Evolutionary conservation across 2,329 filamentous ascomycete genomes (phyloP).

Genomic region (Apiospora arundinis): DNA sequence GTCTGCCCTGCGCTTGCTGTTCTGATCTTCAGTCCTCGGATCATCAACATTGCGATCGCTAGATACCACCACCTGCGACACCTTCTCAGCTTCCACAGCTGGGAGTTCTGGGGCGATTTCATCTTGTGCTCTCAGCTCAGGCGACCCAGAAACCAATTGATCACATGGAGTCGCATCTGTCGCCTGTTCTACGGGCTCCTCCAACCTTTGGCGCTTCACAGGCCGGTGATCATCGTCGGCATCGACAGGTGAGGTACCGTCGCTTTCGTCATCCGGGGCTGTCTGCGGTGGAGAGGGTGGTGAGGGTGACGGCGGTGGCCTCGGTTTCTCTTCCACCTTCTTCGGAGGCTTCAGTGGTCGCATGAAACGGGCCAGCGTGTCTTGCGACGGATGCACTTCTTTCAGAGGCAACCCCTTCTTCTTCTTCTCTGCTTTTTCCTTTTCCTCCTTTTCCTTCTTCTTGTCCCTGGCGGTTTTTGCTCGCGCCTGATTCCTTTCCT

Average conservation of each 20-base stretch:
- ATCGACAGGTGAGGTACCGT: slow-evolving; percentile 10
- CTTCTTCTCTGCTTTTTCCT: slow-evolving; percentile 56
- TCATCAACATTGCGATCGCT: slow-evolving; percentile 5
- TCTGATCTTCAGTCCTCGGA: background rate
- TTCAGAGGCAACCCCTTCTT: slow-evolving; percentile 60
- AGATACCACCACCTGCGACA: background rate
- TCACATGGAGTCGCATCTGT: background rate
- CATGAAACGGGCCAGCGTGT: slow-evolving; percentile 61
- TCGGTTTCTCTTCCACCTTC: slow-evolving; percentile 28
- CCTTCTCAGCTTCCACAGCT: background rate
- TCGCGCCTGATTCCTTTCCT: slow-evolving; percentile 53
- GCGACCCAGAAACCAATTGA: background rate
- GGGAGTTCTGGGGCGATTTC: background rate
- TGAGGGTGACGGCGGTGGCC: background rate
- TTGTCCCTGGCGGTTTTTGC: slow-evolving; percentile 59
- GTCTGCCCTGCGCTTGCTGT: slow-evolving; percentile 18
- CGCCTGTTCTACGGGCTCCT: background rate
- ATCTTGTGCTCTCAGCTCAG: background rate
- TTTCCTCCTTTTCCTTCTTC: slow-evolving; percentile 60
- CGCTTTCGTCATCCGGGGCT: slow-evolving; percentile 18
- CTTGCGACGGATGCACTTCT: slow-evolving; percentile 62
- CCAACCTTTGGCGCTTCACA: slow-evolving; percentile 14
- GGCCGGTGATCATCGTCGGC: slow-evolving; percentile 9
- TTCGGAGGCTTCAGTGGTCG: slow-evolving; percentile 27
- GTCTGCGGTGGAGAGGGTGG: background rate